Evolutionary conservation across 495 filamentous ascomycete genomes (phyloP), one percentile per base, ranked within the genome.

Genomic region (Aspergillus funiculosus): DNA sequence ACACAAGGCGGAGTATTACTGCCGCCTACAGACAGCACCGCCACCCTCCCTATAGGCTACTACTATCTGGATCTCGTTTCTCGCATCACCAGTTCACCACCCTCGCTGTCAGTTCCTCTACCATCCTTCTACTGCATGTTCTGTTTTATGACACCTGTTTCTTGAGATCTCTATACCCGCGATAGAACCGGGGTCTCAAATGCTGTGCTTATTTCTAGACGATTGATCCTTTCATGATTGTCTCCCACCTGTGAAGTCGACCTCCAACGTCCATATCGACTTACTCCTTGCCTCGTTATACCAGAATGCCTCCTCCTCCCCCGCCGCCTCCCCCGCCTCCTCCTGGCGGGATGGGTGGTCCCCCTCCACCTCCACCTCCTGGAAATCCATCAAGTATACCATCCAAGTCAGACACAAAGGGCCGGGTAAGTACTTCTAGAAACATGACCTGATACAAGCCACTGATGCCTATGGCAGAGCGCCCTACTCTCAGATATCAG

Each of bases 401-500:
- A 5, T 57, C 67, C 11, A 63, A 73, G 42, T 51, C 55, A 35
- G 68, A 62, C 50, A 72, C 57, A 2, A 72, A 77, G 60, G 75
- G 72, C 54, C 60, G 80, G 58, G 81, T 83, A 74, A 46, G 79
- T 70, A 31, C 13, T 35, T 8, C 36, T 40, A 43, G 25, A 49
- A 32, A 39, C 20, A 6, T 20, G 4, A 17, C 42, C 24, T 22
- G 17, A n/a, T 6, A 29, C 31, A 19, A 39, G 42, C 43, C 32
- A 50, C 72, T 76, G 46, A 65, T 71, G 28, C 43, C 32, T 31
- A 30, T 13, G 5, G 34, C 58, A 97, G 91, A 83, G 86, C 52
- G 89, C 89, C 17, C 74, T 98, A n/a, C 78, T 97, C 19, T 72
- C 75, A 54, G 91, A 96, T 68, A 98, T 98, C 51, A 69, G 73